Evolutionary conservation across 108 stramenopile species (phyloP).

Genomic region (Skeletonema menzelii): DNA sequence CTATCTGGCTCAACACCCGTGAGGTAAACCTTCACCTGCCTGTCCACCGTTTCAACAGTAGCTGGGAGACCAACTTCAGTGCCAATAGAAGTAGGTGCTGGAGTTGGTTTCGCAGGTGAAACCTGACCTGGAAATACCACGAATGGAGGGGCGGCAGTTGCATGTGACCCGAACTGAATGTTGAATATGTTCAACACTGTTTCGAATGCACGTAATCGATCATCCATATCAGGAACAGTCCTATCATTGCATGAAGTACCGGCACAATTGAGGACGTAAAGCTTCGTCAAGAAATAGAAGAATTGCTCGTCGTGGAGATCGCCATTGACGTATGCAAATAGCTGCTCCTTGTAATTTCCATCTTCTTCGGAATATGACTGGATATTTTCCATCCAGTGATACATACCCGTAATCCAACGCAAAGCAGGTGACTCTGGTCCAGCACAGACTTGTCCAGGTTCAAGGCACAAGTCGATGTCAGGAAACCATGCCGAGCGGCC

Average conservation of each 20-base stretch:
- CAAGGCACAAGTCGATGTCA: constrained; percentile 41
- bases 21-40: constrained; percentile 29
- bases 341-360: constrained; percentile 35
- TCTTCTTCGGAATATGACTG: constrained; percentile 37
- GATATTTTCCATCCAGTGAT: constrained; percentile 49
- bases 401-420: constrained; percentile 51
- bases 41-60: not conserved
- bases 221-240: constrained; percentile 24
- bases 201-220: constrained; percentile 38
- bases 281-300: constrained; percentile 11
- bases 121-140: constrained; percentile 35
- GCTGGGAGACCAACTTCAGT: constrained; percentile 13
- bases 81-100: constrained; percentile 25
- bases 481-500: constrained; percentile 45
- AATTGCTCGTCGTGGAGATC: constrained; percentile 23
- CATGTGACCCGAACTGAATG: constrained; percentile 41
- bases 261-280: constrained; percentile 38
- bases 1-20: constrained; percentile 31
- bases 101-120: constrained; percentile 16
- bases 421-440: constrained; percentile 38
- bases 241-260: constrained; percentile 7
- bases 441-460: constrained; percentile 37
- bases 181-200: constrained; percentile 34
- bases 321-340: constrained; percentile 28
- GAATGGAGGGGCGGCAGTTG: constrained; percentile 39